These are phyloP conservation scores for Leccinellum albellum DNA, from an alignment of 768 basidiomycete genomes.

Conservation along the genomic window DNA sequence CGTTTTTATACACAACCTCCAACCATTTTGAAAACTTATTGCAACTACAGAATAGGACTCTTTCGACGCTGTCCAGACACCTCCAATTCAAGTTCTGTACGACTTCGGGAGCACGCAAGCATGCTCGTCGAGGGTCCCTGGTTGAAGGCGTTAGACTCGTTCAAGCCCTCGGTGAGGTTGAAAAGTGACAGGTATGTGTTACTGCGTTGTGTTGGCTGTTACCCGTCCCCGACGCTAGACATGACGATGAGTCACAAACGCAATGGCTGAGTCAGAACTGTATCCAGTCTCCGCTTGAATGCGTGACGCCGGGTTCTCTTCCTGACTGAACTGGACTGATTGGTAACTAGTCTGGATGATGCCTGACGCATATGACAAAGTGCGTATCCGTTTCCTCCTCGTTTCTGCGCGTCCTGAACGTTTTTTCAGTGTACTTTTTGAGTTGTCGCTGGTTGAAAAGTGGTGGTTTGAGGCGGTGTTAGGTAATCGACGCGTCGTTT, in stretches of 20 bases:
- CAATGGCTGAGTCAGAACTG: not conserved
- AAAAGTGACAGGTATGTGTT: not conserved
- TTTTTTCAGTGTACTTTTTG: slow-evolving; percentile 8
- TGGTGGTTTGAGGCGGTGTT: slow-evolving; percentile 7
- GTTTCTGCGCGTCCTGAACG: not conserved
- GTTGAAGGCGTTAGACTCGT: not conserved
- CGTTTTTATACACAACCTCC: not conserved
- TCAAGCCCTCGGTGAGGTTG: not conserved
- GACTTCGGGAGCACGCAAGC: not conserved
- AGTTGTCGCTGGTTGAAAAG: slow-evolving; percentile 27
- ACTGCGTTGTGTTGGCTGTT: not conserved
- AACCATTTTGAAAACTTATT: not conserved
- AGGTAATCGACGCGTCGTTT: slow-evolving; percentile 33
- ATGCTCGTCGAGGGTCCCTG: not conserved
- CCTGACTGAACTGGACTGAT: slow-evolving; percentile 9
- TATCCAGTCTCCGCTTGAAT: slow-evolving; percentile 20
- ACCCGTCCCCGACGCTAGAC: too few species aligned
- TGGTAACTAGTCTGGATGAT: slow-evolving; percentile 8
- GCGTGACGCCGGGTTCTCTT: not conserved
- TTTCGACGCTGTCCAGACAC: not conserved
- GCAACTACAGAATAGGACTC: not conserved
- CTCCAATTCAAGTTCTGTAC: not conserved
- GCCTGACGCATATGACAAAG: not conserved
- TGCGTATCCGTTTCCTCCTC: not conserved
- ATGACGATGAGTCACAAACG: slow-evolving; percentile 7